Base-by-base conservation (phyloP, 2,329 filamentous ascomycete species). In the Calonectria hongkongensis region DNA sequence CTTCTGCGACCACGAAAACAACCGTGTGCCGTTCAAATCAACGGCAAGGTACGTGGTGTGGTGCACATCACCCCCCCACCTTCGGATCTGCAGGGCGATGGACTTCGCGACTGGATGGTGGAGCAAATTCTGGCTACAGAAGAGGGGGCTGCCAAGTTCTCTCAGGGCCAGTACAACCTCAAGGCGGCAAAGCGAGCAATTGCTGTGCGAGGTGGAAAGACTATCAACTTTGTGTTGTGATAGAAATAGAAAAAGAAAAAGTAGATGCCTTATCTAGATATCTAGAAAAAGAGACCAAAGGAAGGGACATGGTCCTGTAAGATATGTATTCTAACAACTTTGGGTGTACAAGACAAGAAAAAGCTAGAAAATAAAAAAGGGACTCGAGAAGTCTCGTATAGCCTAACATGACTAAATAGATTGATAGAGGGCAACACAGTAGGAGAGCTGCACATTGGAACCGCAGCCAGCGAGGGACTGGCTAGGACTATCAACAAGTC, bases 31-130 rank as follows among this genome's bases (percentile, higher is more conserved):
- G 92, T 98, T 18, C 93, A 95, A 79, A 85, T 97, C 73, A 95
- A 97, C 80, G 95, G 95, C n/a, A 95, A 93, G 82, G 83, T 94
- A 74, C 91, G 91, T 45, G 93, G 93, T 74, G 90, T 90, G 0
- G 88, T 93, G n/a, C 87, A 92, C 2, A 91, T 97, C 28, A 87
- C 90, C 0, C 87, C 87, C 33, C 85, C 88, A 51, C 82, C 88
- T 4, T 79, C 80, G 0, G 82, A 82, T 1, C 78, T 90, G 30
- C 77, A 82, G 30, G 85, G 82, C 13, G 83, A 87, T 3, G 84
- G 82, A 65, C 84, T 94, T 72, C 85, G 88, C 71, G 84, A 87
- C 15, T 95, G 92, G 89, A 86, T 96, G 56, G 84, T 93, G 2
- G 84, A 85, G 4, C 87, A 91, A 75, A 88, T 97, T 7, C 79